Evolutionary conservation across 371 early-diverging fungal species (phyloP), one percentile per base, ranked within the genome.

Genomic region (Capniomyces stellatus): DNA sequence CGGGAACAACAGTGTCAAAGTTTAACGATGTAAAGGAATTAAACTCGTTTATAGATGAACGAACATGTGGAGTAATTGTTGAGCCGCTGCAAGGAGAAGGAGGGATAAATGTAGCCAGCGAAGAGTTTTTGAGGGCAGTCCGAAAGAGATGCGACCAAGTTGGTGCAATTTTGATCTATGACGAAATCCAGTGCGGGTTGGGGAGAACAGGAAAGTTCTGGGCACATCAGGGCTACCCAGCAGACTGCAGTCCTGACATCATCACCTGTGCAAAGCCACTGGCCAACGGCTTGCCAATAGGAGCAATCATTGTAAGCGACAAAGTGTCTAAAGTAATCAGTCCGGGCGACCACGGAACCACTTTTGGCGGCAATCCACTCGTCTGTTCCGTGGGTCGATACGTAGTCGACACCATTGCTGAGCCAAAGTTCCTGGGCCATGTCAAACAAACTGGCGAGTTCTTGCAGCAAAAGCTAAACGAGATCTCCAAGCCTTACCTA

Each of bases 11-110:
- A n/a, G 70, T 75, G 42, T 73, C 69, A 1, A 75, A 75, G 23
- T 89, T 64, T 66, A 92, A 92, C 63, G 78, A 87, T 61, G 61
- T 78, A 1, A 65, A 64, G 2, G 72, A 74, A 19, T 73, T 82
- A 0, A 58, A 74, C 22, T 58, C 69, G 3, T 62, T 67, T 35
- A 77, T 87, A 28, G 75, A 70, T 8, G 84, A 88, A 39, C 76
- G 79, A 31, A 85, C 84, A 0, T 89, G 90, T 61, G 93, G 79
- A 30, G 93, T 96, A 1, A 88, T 96, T 55, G 76, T 94, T 15
- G 95, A 96, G 71, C 93, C 93, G 1, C 74, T 96, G 54, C 94
- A 94, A 65, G 97, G 97, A 31, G 95, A 96, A 64, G 97, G 93
- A 50, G 94, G 96, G 54, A 73, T 95, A 50, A 74, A 76, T 57